These are phyloP conservation scores for Penicillium coffeae DNA, from an alignment of 495 filamentous ascomycete genomes.

Conservation along the genomic window DNA sequence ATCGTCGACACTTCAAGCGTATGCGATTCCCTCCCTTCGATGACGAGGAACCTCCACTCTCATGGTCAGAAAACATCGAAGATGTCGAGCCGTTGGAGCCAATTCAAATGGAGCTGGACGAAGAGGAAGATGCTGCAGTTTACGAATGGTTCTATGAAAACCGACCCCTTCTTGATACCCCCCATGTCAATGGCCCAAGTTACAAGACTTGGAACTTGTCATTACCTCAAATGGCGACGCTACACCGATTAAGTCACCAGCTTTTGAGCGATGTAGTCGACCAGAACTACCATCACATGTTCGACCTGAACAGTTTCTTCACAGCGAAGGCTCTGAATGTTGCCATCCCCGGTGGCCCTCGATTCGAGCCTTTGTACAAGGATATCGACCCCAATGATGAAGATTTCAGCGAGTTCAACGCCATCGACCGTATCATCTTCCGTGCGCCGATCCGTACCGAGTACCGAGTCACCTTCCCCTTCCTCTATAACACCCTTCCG, in stretches of 20 bases:
- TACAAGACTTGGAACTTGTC: constrained; percentile 96
- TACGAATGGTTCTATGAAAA: constrained; percentile 99
- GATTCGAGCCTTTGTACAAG: constrained; percentile 98
- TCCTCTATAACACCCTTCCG: constrained; percentile 93
- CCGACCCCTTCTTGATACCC: constrained; percentile 82
- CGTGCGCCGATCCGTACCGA: constrained; percentile 92
- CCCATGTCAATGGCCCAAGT: constrained; percentile 93
- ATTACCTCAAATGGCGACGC: constrained; percentile 91
- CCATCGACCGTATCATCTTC: constrained; percentile 99
- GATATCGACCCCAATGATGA: constrained; percentile 99
- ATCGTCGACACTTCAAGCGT: constrained; percentile 92
- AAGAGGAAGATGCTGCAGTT: constrained; percentile 87
- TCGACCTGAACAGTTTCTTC: constrained; percentile 90
- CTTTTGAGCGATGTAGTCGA: constrained; percentile 90
- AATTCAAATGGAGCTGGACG: constrained; percentile 98
- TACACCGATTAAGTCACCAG: constrained; percentile 89
- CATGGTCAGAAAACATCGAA: constrained; percentile 98
- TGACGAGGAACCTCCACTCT: constrained; percentile 95
- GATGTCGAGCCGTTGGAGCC: constrained; percentile 97
- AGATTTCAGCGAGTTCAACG: constrained; percentile 99
- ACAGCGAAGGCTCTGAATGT: constrained; percentile 98
- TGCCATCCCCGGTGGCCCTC: constrained; percentile 91
- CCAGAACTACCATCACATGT: constrained; percentile 97
- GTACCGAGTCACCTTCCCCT: constrained; percentile 91
- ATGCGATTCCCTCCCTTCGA: constrained; percentile 99